Evolutionary conservation across 305 asterid genomes (phyloP).

Genomic region (Solanum hybrid): DNA sequence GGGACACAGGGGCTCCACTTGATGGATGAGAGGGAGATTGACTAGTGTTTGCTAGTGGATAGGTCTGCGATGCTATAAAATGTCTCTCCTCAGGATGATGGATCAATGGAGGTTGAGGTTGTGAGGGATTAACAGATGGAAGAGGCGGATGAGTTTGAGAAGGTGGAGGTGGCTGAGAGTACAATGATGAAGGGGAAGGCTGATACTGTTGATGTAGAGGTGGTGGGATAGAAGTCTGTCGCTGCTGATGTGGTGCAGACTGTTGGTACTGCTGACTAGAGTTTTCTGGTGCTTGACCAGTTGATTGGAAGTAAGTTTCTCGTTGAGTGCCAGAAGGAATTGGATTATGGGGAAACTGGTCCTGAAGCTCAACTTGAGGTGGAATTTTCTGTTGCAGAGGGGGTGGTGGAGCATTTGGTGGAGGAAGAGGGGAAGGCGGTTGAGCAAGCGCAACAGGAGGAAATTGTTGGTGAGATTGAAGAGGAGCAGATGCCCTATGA

Average conservation of each 20-base stretch:
- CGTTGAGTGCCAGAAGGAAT: constrained; percentile 37
- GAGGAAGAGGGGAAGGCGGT: constrained; percentile 18
- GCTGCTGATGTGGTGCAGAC: constrained; percentile 30
- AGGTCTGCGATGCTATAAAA: constrained; percentile 46
- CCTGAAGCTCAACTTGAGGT: constrained; percentile 49
- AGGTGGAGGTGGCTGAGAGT: constrained; percentile 53
- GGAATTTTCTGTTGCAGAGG: constrained; percentile 42
- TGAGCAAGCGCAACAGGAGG: constrained; percentile 31
- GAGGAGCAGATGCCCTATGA: constrained; percentile 28
- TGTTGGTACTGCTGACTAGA: constrained; percentile 43
- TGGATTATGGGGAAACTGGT: constrained; percentile 49
- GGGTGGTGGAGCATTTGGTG: constrained; percentile 23
- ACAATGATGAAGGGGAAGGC: constrained; percentile 23
- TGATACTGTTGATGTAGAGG: constrained; percentile 28
- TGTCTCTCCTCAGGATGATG: constrained; percentile 67
- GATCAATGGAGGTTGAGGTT: constrained; percentile 35
- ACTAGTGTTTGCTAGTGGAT: constrained; percentile 34
- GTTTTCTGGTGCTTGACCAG: constrained; percentile 51
- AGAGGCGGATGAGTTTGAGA: constrained; percentile 40
- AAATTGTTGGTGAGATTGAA: constrained; percentile 43
- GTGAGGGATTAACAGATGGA: constrained; percentile 35
- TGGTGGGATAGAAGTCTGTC: constrained; percentile 13
- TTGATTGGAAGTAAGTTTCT: constrained; percentile 52
- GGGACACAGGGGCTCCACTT: constrained; percentile 44
- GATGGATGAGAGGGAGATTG: constrained; percentile 37